A percentile compares a stretch with the other conserved stretches of the same genome.
phyloP scores from a whole-genome alignment of 1,284 basidiomycete species.

The Phellinidium pouzarii region DNA sequence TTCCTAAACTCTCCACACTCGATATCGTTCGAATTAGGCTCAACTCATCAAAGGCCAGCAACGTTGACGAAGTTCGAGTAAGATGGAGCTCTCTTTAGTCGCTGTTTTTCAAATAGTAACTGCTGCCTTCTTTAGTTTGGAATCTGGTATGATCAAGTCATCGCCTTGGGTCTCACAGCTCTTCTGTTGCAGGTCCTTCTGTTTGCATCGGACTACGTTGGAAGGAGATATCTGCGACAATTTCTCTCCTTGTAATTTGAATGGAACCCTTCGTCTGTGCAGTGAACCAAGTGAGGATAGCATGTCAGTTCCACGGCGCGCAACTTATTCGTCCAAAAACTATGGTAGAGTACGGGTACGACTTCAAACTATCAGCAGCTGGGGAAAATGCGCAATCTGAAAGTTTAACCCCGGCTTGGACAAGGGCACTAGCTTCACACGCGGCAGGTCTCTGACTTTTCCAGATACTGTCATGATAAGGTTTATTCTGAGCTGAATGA shows the following conservation, averaged over 20 bases:
- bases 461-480: not conserved
- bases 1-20: not conserved
- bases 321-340: not conserved
- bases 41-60: not conserved
- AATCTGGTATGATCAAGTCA: not conserved
- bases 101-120: not conserved
- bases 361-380: not conserved
- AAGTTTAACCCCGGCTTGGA: not conserved
- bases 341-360: not conserved
- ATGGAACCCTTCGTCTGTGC: conserved; percentile 2
- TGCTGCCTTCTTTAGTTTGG: not conserved
- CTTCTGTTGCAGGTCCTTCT: conserved; percentile 7
- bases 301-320: not conserved
- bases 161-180: not conserved
- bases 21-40: conserved; percentile 5
- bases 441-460: not conserved
- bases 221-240: conserved; percentile 1
- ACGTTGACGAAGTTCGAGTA: conserved; percentile 6
- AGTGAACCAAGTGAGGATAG: conserved; percentile 3
- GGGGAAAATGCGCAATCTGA: not conserved
- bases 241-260: conserved; percentile 9
- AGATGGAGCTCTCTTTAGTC: not conserved
- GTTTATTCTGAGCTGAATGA: not conserved
- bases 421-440: not conserved
- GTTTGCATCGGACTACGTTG: not conserved